Base-by-base conservation (phyloP, 148 eudicot genomes). In the Tetragonia tetragonoides region DNA sequence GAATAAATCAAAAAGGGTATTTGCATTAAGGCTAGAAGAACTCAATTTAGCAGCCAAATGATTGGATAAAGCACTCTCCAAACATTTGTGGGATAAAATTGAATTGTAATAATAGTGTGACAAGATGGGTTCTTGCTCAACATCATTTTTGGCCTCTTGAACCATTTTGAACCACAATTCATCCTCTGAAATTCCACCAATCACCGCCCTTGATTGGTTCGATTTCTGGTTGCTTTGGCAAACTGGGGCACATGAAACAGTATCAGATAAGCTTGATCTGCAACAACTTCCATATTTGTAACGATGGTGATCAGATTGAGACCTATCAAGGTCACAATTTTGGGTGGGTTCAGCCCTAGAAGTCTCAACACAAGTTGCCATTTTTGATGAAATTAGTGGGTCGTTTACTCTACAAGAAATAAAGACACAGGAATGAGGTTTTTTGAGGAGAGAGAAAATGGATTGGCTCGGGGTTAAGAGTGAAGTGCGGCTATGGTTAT, bases 61-160 rank as follows among this genome's bases (percentile, higher is more conserved):
- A 84, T 87, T 82, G 0, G 92, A 84, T 16, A 93, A 83, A 76
- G 98, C 90, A 39, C 68, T 77, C n/a, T 83, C 93, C 8, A 93
- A 71, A 4, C 88, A 86, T 24, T 82, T 80, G 42, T 89, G 92
- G 0, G 84, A 82, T 12, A 93, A 56, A 41, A 93, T 91, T 8
- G 89, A 89, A 59, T 47, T 77, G 56, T 76, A 81, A 79, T 87
- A 93, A 66, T 87, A 93, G 41, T 15, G 85, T 34, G 86, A 89
- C 76, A 93, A 87, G 9, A 90, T 83, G 40, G 98, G 97, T 79
- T 93, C 98, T 74, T 86, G 87, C 0, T 85, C 88, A 72, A 87
- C 84, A 77, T 86, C 93, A 0, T 66, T 49, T 75, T 78, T 83
- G 5, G 97, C 94, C 46, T 90, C 97, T 14, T 81, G 84, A 70